Evolutionary conservation across 768 basidiomycete species (phyloP), one percentile per base, ranked within the genome.

Genomic region (Tylopilus plumbeoviolaceoides): DNA sequence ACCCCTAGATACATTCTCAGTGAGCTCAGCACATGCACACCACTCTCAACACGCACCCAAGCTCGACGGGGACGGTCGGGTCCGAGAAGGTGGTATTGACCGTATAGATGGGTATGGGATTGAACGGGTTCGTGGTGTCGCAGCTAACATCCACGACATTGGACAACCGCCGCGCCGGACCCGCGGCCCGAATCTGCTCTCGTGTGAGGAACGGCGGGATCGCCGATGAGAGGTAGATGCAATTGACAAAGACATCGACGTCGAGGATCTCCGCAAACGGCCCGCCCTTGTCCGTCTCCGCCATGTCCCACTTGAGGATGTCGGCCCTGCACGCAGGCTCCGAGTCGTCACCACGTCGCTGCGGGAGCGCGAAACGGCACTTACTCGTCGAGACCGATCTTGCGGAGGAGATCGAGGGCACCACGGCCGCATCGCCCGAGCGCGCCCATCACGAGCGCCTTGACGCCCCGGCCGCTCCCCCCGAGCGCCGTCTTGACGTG

Each of bases 241-340:
- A 98, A 76, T 99, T 99, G 78, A 98, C 84, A 65, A 99, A 98
- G 63, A 99, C 84, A 73, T 99, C 95, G 57, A 93, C 95, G 57
- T 92, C 91, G 27, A 98, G 80, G 54, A 99, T 92, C 75, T 98
- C 95, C 43, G 81, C 71, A 77, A 98, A 98, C 0, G 97, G 97
- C 2, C 97, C 97, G 28, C 95, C 95, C 74, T 93, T 95, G 62
- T 87, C 89, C 7, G 97, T 99, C 75, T 99, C 97, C 2, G 78
- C 89, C 78, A 99, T 74, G 70, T 99, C 97, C 97, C 97, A 98
- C 79, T 98, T 95, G 73, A 91, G 25, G 63, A 99, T 97, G 67
- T 98, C 85, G 51, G 91, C 83, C 59, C 95, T 98, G 70, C 1
- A 33, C 41, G 35, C 6, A 6, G 35, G 5, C 15, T 4, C 31